phyloP scores from a whole-genome alignment of 139 green algal genomes.

The Chlamydomonas schloesseri region DNA sequence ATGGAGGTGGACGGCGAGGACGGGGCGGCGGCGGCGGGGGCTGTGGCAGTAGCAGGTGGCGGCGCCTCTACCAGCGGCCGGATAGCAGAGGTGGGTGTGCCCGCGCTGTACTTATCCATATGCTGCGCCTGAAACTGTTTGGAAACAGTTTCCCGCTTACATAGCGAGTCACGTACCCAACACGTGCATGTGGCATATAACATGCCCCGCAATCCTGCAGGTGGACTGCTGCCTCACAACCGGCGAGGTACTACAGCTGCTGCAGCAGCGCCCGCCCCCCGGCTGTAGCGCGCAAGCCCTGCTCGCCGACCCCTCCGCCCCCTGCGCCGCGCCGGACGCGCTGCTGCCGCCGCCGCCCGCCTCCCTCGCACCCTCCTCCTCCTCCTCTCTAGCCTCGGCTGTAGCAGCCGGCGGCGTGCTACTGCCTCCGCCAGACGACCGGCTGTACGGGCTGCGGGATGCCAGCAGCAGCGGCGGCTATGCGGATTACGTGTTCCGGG shows the following conservation, averaged over 20 bases:
- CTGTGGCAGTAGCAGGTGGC: too few species aligned
- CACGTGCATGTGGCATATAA: too few species aligned
- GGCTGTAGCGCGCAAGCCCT: slow-evolving; percentile 10
- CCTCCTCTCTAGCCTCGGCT: too few species aligned
- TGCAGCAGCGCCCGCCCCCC: slow-evolving; percentile 62
- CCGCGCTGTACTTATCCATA: too few species aligned
- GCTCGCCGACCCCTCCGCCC: background rate
- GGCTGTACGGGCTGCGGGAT: slow-evolving; percentile 32
- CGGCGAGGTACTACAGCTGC: slow-evolving; percentile 83
- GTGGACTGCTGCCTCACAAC: slow-evolving; percentile 95
- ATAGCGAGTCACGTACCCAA: too few species aligned
- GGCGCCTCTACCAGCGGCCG: background rate
- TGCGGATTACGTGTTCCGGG: slow-evolving; percentile 83
- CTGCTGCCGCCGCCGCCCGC: background rate
- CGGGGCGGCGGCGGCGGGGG: too few species aligned
- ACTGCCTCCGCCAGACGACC: background rate
- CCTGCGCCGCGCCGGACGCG: slow-evolving; percentile 1
- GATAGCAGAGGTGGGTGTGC: too few species aligned
- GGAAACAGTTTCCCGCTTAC: too few species aligned
- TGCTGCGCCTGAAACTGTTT: too few species aligned
- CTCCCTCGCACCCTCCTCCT: background rate
- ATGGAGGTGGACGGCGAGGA: too few species aligned
- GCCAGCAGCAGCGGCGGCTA: slow-evolving; percentile 90
- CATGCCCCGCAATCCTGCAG: slow-evolving; percentile 53
- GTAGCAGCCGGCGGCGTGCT: too few species aligned